phyloP scores from a whole-genome alignment of 345 rosid species.

The Isatis tinctoria region DNA sequence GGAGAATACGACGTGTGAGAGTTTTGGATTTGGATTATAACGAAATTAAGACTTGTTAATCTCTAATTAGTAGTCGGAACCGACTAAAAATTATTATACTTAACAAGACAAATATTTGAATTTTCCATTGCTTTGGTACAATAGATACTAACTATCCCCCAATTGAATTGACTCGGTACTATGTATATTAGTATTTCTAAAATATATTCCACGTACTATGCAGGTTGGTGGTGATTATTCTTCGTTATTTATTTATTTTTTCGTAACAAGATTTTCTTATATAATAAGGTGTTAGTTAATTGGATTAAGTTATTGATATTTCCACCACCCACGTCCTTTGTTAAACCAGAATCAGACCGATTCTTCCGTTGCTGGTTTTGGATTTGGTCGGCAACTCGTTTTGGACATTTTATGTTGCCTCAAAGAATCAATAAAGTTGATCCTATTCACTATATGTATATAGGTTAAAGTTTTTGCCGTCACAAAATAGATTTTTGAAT shows the following conservation, averaged over 20 bases:
- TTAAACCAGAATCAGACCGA: constrained; percentile 16
- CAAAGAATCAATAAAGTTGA: constrained; percentile 16
- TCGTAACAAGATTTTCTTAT: background rate
- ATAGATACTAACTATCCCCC: constrained; percentile 13
- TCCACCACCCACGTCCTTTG: constrained; percentile 25
- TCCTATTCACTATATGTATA: constrained; percentile 3
- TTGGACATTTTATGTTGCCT: constrained; percentile 16
- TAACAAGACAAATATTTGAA: background rate
- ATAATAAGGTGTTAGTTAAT: constrained; percentile 13
- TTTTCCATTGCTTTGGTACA: constrained; percentile 10
- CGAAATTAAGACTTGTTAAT: constrained; percentile 5
- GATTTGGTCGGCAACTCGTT: constrained; percentile 34
- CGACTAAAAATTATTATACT: constrained; percentile 15
- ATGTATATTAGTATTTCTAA: constrained; percentile 11
- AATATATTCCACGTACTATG: constrained; percentile 19
- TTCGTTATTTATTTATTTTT: background rate
- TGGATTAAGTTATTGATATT: constrained; percentile 10
- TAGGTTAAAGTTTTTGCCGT: background rate
- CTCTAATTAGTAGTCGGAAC: constrained; percentile 12
- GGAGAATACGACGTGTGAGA: constrained; percentile 30
- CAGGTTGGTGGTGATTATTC: constrained; percentile 18
- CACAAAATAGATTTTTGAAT: background rate
- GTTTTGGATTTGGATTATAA: constrained; percentile 28
- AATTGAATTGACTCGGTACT: constrained; percentile 28
- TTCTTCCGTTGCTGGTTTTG: constrained; percentile 23